Evolutionary conservation across 805 yeast genomes (phyloP).

Genomic region (Metschnikowia hibisci): DNA sequence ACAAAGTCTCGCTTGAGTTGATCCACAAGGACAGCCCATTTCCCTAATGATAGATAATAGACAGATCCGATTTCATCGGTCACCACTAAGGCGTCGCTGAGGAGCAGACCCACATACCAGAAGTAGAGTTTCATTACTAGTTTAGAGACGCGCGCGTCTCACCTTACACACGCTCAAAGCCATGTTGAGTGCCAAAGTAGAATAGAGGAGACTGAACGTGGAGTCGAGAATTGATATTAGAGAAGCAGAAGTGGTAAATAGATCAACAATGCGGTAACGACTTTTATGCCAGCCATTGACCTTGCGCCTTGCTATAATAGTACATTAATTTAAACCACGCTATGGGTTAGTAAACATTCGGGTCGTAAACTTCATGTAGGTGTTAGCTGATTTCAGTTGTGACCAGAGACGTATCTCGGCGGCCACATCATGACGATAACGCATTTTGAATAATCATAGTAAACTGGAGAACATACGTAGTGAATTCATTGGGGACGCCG

Average conservation of each 20-base stretch:
- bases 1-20: constrained; percentile 11
- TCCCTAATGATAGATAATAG: constrained; percentile 14
- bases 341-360: constrained; percentile 4
- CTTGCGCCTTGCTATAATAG: no score
- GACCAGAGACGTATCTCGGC: constrained; percentile 33
- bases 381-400: constrained; percentile 44
- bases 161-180: no score
- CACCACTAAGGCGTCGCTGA: constrained; percentile 13
- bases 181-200: no score
- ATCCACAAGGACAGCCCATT: constrained; percentile 15
- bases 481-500: no score
- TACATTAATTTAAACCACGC: no score
- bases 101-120: constrained; percentile 15
- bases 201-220: no score
- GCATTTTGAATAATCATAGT: constrained; percentile 34
- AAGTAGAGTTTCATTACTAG: constrained; percentile 7
- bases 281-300: no score
- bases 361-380: constrained; percentile 33
- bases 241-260: no score
- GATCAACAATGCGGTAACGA: no score
- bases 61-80: constrained; percentile 11
- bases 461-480: constrained; percentile 15
- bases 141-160: background rate
- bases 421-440: constrained; percentile 47
- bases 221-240: no score